These are phyloP conservation scores for Jacaranda mimosifolia DNA, from an alignment of 257 asterid species.

Conservation along the genomic window DNA sequence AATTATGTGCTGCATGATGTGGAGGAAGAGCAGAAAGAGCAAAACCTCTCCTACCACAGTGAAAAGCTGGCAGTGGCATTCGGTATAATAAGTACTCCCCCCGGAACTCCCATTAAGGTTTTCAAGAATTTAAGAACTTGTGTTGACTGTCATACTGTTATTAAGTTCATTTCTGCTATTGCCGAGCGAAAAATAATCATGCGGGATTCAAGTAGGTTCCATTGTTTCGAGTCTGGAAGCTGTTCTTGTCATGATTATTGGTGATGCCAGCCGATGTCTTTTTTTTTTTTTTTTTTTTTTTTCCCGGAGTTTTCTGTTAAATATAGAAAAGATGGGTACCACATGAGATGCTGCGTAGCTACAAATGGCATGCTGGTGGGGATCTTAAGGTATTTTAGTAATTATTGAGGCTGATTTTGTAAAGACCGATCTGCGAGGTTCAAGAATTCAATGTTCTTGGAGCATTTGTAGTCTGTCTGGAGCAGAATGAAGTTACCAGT, in stretches of 20 bases:
- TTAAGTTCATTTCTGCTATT: conserved; percentile 69
- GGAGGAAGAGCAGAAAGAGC: conserved; percentile 84
- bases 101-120: conserved; percentile 65
- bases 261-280: conserved; percentile 31
- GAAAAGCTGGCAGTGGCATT: conserved; percentile 83
- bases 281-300: no score
- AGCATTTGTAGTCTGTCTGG: background rate
- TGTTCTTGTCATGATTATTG: conserved; percentile 74
- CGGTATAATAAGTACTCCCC: conserved; percentile 62
- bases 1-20: conserved; percentile 74
- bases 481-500: background rate
- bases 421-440: background rate
- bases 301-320: background rate
- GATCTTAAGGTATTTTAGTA: background rate
- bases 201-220: conserved; percentile 74
- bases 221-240: conserved; percentile 64
- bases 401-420: background rate
- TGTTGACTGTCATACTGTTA: conserved; percentile 79
- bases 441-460: background rate
- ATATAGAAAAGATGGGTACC: background rate
- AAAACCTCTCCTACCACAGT: conserved; percentile 64
- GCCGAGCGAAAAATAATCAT: conserved; percentile 62
- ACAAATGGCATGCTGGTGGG: background rate
- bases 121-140: conserved; percentile 87
- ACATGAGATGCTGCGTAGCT: background rate